These are phyloP conservation scores for Terfezia claveryi DNA, from an alignment of 495 filamentous ascomycete species.

Conservation along the genomic window DNA sequence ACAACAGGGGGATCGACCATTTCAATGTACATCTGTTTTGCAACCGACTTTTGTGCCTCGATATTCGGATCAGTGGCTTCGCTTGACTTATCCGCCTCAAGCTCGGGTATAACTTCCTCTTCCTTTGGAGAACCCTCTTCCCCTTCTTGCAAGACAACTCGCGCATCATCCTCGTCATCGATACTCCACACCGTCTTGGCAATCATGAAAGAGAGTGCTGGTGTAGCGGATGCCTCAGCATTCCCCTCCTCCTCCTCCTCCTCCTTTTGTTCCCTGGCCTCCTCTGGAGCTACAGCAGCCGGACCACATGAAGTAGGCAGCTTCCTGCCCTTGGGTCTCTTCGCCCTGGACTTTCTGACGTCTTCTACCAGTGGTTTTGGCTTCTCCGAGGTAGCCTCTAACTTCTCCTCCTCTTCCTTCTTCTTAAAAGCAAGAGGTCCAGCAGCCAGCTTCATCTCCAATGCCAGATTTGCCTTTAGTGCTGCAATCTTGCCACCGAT, in stretches of 20 bases:
- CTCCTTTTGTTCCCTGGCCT: neutral
- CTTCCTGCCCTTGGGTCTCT: constrained; percentile 56
- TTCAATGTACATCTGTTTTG: neutral
- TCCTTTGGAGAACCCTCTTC: neutral
- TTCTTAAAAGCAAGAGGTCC: constrained; percentile 56
- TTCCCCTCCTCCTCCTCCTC: neutral
- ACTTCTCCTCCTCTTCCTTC: constrained; percentile 38
- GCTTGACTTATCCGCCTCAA: neutral
- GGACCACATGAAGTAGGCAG: constrained; percentile 1
- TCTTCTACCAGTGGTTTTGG: constrained; percentile 53
- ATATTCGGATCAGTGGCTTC: neutral
- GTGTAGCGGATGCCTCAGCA: neutral
- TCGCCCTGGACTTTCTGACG: constrained; percentile 71
- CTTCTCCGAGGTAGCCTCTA: constrained; percentile 33
- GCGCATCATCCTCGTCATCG: constrained; percentile 5
- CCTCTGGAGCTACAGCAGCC: constrained; percentile 1
- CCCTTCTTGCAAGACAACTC: neutral
- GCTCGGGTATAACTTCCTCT: neutral
- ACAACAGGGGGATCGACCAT: neutral
- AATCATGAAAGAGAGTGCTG: constrained; percentile 3
- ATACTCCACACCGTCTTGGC: constrained; percentile 16
- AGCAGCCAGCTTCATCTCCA: constrained; percentile 63
- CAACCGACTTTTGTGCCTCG: neutral
- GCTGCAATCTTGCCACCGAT: constrained; percentile 77
- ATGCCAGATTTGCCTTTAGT: constrained; percentile 58